Base-by-base conservation (phyloP, 805 yeast genomes). In the Metschnikowia vanudenii region DNA sequence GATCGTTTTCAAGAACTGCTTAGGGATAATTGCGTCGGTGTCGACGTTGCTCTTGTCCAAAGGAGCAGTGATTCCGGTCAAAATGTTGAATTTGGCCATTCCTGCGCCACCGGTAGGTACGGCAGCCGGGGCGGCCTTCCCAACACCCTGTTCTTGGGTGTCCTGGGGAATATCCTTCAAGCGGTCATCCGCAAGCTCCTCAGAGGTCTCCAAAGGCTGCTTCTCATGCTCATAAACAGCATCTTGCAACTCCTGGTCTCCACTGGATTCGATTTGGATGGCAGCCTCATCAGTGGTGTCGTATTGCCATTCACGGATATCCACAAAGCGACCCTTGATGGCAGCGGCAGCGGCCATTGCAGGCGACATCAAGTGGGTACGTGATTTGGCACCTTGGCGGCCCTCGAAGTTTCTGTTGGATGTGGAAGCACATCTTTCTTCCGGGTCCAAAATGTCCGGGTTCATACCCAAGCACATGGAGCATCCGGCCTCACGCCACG, bases 321-420 rank as follows among this genome's bases (percentile, higher is more conserved):
- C 99, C 38, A 87, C 79, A 60, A 94, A 84, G 62, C 84, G 89
- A 56, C 99, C 99, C 46, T 78, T 79, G 57, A 94, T 84, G 60
- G 91, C 97, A 16, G 99, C 98, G 17, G 98, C 97, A 28, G 99
- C 99, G 39, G 99, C 99, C 99, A 94, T 94, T 18, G 96, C 96
- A 33, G 99, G 99, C 12, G 97, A 88, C 96, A 92, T 89, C 64
- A 94, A 79, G 67, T 94, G 99, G 16, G 99, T 94, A 74, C 99
- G 82, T 14, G 97, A 89, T 50, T 73, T 74, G 43, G 97, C 96
- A 73, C 99, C 99, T 77, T 94, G 99, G 72, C 99, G 91, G 60
- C 99, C 99, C 70, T 92, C 97, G 64, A 94, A 94, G 75, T 94
- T 94, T 79, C 99, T 86, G 79, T 94, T 94, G 18, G 98, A 92